Evolutionary conservation across 2,329 filamentous ascomycete genomes (phyloP).

Genomic region (Hypoxylon sp.): DNA sequence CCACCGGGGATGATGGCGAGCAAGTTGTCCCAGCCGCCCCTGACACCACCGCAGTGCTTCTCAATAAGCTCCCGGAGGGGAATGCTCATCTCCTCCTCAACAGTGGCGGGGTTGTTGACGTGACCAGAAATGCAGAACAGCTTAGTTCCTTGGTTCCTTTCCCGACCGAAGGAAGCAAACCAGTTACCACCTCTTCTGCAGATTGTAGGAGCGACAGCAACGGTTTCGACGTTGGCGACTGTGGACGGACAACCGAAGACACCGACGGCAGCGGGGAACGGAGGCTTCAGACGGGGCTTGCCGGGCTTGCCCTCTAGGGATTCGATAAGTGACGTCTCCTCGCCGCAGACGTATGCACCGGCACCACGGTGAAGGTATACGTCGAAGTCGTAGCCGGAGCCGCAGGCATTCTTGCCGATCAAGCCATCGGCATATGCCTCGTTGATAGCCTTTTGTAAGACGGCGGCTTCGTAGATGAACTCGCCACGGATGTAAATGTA

Average conservation of each 20-base stretch:
- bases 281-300: conserved; percentile 98
- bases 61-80: conserved; percentile 96
- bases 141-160: conserved; percentile 97
- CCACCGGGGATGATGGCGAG: conserved; percentile 95
- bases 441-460: conserved; percentile 95
- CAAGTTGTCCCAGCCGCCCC: conserved; percentile 97
- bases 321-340: conserved; percentile 98
- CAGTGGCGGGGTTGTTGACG: conserved; percentile 98
- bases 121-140: conserved; percentile 98
- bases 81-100: conserved; percentile 99
- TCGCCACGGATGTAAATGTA: conserved; percentile 99
- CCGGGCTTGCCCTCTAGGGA: conserved; percentile 98
- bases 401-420: conserved; percentile 98
- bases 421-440: conserved; percentile 95
- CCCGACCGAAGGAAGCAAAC: conserved; percentile 95
- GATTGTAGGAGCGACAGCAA: conserved; percentile 96
- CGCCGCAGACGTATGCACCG: conserved; percentile 97
- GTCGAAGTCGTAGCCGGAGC: conserved; percentile 97
- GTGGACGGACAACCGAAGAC: conserved; percentile 98
- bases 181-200: conserved; percentile 91
- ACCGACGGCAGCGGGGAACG: conserved; percentile 96
- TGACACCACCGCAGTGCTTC: conserved; percentile 96
- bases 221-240: conserved; percentile 97
- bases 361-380: conserved; percentile 96
- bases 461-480: conserved; percentile 95